Evolutionary conservation across 441 rosid genomes (phyloP), one percentile per base, ranked within the genome.

Genomic region (Biscutella laevigata): DNA sequence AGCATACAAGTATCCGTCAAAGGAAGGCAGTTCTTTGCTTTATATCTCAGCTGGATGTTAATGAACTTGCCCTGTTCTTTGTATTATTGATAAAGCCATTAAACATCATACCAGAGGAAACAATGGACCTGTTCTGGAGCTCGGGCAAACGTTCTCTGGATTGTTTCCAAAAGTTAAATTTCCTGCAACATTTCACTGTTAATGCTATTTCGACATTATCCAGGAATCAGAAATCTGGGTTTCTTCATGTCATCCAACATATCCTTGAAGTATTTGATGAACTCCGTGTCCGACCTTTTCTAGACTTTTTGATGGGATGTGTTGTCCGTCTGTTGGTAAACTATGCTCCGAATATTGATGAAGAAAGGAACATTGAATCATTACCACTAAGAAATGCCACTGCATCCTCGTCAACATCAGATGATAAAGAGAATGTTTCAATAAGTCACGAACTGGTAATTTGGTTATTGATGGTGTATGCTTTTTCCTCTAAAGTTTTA

Each of bases 21-120:
- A 78, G 99, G 41, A 77, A 79, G 78, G 96, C 94, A 29, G 78
- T 89, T 71, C 95, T 94, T 69, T 71, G 81, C 52, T 87, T 87
- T 77, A 71, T 85, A 53, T 75, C 96, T 69, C 83, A 85, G 57
- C 74, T 80, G 35, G 91, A 87, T 55, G 78, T 77, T 57, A 55
- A 74, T 21, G 97, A 94, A 62, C 84, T 89, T 35, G 67, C 89
- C 19, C 74, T 85, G 59, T 85, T 94, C 77, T 89, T 84, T 71
- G 71, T 74, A 7, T 68, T 83, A 75, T 73, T 94, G 65, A 73
- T 90, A 48, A 89, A 85, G 77, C 90, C 96, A 48, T 66, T 94
- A 71, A 73, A 72, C 42, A 62, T 75, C 49, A 52, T 72, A 70
- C 50, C 89, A 26, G 79, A 76, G 72, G 71, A 58, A 62, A 52